phyloP scores from a whole-genome alignment of 371 early-diverging fungal genomes.

The Coemansia sp. region DNA sequence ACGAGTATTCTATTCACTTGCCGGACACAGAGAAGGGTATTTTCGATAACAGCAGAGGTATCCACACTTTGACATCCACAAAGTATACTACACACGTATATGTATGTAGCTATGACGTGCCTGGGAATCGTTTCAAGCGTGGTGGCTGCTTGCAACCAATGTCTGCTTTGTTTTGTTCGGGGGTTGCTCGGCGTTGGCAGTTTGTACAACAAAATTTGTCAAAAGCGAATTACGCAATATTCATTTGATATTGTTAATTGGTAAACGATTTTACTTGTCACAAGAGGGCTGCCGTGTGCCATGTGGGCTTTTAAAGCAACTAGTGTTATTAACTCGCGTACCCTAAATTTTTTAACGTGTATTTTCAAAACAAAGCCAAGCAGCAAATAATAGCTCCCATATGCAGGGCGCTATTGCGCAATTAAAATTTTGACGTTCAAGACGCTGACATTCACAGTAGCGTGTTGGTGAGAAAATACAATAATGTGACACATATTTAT shows the following conservation, averaged over 20 bases:
- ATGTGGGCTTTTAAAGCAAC: no score
- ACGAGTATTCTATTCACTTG: not conserved
- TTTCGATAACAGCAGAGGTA: no score
- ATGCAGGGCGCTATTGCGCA: slow-evolving; percentile 3
- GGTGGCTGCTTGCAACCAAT: not conserved
- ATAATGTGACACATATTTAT: not conserved
- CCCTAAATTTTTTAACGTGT: no score
- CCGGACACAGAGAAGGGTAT: not conserved
- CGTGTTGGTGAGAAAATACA: no score
- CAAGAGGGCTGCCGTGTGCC: no score
- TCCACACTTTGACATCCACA: not conserved
- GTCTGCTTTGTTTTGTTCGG: not conserved
- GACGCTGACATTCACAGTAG: not conserved
- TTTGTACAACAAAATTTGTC: not conserved
- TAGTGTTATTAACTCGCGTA: no score
- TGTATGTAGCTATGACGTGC: not conserved
- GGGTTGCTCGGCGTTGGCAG: not conserved
- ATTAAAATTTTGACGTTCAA: not conserved
- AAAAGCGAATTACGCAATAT: not conserved
- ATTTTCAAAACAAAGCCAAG: no score
- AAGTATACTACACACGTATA: not conserved
- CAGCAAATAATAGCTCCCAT: no score
- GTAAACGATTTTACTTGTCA: no score
- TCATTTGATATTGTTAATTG: no score
- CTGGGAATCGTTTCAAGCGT: not conserved